Conservation (phyloP, 2,329 filamentous ascomycete species). For the Claviceps capensis region DNA sequence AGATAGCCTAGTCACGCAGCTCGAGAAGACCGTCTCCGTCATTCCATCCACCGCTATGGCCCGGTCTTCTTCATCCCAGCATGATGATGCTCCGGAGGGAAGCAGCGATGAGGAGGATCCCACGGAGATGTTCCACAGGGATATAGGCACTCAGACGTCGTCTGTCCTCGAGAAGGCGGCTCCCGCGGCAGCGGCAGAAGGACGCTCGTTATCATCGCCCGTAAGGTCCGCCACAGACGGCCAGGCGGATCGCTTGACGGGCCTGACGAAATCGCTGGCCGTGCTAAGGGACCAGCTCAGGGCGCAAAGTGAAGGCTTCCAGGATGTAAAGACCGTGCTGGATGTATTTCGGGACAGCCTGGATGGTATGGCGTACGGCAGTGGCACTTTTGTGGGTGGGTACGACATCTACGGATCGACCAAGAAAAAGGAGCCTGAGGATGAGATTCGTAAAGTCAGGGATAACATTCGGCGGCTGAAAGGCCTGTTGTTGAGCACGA, state of each 20-base stretch:
- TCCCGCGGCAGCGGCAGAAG: slow-evolving; percentile 6
- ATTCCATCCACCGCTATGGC: slow-evolving; percentile 28
- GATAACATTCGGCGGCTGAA: slow-evolving; percentile 68
- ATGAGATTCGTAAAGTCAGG: slow-evolving; percentile 61
- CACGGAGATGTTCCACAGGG: slow-evolving; percentile 68
- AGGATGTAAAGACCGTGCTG: slow-evolving; percentile 37
- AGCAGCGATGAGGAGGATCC: slow-evolving; percentile 45
- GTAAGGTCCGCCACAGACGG: slow-evolving; percentile 18
- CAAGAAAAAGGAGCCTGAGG: slow-evolving; percentile 41
- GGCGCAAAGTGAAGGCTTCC: slow-evolving; percentile 33
- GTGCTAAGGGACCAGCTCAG: slow-evolving; percentile 29
- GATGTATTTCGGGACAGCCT: slow-evolving; percentile 52
- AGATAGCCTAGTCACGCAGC: slow-evolving; percentile 31
- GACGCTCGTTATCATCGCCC: not conserved
- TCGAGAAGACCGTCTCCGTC: slow-evolving; percentile 46
- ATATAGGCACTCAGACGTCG: slow-evolving; percentile 67
- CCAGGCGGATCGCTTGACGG: slow-evolving; percentile 28
- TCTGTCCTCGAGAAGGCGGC: slow-evolving; percentile 8
- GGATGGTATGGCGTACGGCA: slow-evolving; percentile 40
- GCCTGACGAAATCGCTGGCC: slow-evolving; percentile 28
- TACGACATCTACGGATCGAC: slow-evolving; percentile 30
- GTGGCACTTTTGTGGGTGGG: slow-evolving; percentile 20
- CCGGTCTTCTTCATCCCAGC: slow-evolving; percentile 5
- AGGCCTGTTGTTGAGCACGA: slow-evolving; percentile 60
- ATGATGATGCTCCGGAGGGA: slow-evolving; percentile 14